Base-by-base conservation (phyloP, 345 rosid species). In the Hypericum androsaemum region DNA sequence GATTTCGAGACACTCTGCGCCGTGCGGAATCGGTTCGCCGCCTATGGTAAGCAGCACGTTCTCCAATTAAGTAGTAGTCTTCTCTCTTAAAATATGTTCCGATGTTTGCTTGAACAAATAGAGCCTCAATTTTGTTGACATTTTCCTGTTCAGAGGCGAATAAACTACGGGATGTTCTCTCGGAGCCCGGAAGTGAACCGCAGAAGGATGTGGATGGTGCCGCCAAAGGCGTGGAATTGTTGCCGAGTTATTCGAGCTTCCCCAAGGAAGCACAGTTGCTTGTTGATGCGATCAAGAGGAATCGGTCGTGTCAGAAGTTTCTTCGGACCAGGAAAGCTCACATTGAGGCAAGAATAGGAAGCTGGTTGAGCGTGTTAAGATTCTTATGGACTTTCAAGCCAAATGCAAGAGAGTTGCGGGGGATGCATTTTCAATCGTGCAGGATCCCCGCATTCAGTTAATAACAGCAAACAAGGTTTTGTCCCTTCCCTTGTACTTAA, bases 231-330 rank as follows among this genome's bases (percentile, higher is more conserved):
- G 36, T 52, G 61, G 67, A 64, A 50, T 12, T 56, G 64, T 65
- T 64, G 37, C 38, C 22, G 10, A 59, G 63, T 44, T 52, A 61
- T 53, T 69, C 85, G 41, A 79, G 69, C 62, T 87, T 83, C 58
- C 95, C 89, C 48, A 78, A 80, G 64, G 67, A 86, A 15, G 96
- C 88, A 16, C 82, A 70, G 59, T 53, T 72, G 50, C 76, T 88
- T 57, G 59, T 88, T 64, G 84, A 73, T 54, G 88, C 95, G 16
- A 78, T 92, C 62, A 78, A 78, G 74, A 88, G 43, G 83, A 92
- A 92, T 61, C 81, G 96, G 64, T 71, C 84, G 2, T 81, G 71
- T 49, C 98, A 92, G 78, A 88, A 66, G 72, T 78, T 85, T 42
- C 63, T 83, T 12, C 67, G 84, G 60, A 64, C 63, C 63, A 85